These are phyloP conservation scores for Amniculicola lignicola DNA, from an alignment of 495 filamentous ascomycete genomes.

Conservation along the genomic window DNA sequence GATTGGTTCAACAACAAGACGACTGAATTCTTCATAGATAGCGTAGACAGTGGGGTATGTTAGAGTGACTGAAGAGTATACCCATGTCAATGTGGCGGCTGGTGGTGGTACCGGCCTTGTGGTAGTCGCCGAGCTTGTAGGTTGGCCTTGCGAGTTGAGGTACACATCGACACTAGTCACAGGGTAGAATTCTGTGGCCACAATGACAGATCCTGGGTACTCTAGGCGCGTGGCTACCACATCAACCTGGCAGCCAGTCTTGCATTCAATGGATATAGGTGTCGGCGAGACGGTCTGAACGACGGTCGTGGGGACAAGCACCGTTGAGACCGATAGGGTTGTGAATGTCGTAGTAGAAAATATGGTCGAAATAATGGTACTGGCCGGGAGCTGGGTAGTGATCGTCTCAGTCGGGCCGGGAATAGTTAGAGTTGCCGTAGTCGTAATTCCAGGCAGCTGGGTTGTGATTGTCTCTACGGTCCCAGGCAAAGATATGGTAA, in stretches of 20 bases:
- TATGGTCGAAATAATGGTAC: conserved; percentile 22
- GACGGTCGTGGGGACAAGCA: conserved; percentile 16
- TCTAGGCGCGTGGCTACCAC: conserved; percentile 20
- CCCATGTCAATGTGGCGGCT: conserved; percentile 23
- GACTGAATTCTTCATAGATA: conserved; percentile 21
- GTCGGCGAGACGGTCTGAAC: conserved; percentile 2
- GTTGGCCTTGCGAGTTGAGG: conserved; percentile 7
- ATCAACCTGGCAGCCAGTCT: conserved; percentile 23
- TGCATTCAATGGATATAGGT: conserved; percentile 17
- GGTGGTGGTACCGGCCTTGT: not conserved
- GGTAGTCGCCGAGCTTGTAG: not conserved
- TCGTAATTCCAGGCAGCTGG: not conserved
- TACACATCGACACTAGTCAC: conserved; percentile 17
- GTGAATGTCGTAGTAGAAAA: conserved; percentile 11
- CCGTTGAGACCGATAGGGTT: not conserved
- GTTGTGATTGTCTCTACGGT: not conserved
- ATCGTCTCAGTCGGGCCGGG: conserved; percentile 6
- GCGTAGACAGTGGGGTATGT: conserved; percentile 32
- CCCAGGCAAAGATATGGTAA: not conserved
- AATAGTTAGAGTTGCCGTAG: not conserved
- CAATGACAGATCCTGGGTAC: conserved; percentile 24
- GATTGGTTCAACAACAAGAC: conserved; percentile 11
- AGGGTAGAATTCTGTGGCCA: conserved; percentile 10
- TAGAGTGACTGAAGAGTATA: conserved; percentile 12
- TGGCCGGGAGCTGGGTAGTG: conserved; percentile 12